phyloP scores from a whole-genome alignment of 2,329 filamentous ascomycete species.

The Aspergillus brasiliensis region DNA sequence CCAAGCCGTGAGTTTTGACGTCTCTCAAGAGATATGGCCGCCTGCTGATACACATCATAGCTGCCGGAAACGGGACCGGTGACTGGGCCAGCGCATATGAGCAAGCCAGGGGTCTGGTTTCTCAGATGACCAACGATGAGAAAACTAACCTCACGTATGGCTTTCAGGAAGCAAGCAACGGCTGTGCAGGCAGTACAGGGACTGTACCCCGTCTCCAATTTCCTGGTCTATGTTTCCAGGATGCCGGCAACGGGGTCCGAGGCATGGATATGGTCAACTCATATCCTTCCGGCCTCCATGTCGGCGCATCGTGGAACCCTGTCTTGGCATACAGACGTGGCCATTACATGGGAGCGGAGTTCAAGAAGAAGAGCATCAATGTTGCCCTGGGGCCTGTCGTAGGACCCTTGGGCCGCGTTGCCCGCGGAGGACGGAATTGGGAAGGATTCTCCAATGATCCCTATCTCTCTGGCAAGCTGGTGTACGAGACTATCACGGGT shows the following conservation, averaged over 20 bases:
- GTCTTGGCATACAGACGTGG: conserved; percentile 57
- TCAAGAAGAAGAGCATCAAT: conserved; percentile 53
- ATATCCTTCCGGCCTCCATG: conserved; percentile 44
- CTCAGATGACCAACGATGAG: conserved; percentile 15
- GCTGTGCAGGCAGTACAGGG: conserved; percentile 6
- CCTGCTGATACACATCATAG: neutral
- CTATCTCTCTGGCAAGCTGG: conserved; percentile 43
- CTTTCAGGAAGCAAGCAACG: conserved; percentile 1
- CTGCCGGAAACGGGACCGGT: neutral
- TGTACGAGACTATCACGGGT: conserved; percentile 40
- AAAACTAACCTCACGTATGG: conserved; percentile 17
- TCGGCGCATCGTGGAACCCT: conserved; percentile 55
- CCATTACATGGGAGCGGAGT: conserved; percentile 59
- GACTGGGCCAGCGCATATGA: conserved; percentile 11
- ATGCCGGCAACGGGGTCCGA: conserved; percentile 13
- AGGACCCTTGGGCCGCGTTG: conserved; percentile 47
- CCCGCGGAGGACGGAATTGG: conserved; percentile 48
- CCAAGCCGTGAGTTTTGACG: neutral
- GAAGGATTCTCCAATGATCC: conserved; percentile 47
- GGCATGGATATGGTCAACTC: conserved; percentile 45
- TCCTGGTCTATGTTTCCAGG: conserved; percentile 15
- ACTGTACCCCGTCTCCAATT: conserved; percentile 11
- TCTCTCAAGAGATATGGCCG: no score
- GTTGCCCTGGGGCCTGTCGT: conserved; percentile 41
- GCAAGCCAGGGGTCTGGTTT: conserved; percentile 13